Evolutionary conservation across 2,329 filamentous ascomycete species (phyloP), one percentile per base, ranked within the genome.

Genomic region (Lachnellula suecica): DNA sequence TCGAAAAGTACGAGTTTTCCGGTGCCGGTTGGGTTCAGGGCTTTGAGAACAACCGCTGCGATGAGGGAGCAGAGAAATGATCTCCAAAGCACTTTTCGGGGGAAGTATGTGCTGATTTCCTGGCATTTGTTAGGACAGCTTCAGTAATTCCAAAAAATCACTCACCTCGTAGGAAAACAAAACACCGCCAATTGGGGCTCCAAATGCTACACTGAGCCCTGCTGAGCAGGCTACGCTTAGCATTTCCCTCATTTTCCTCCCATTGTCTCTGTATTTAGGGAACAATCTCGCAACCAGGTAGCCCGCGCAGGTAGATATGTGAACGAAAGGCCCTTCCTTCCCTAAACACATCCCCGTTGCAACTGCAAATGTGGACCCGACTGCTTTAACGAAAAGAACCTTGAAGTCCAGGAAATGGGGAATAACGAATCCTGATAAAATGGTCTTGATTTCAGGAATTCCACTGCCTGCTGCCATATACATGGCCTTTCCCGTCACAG

Each of bases 381-480:
- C 69, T 1, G 76, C 79, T 68, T 84, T 84, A 51, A 82, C 74
- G 13, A 78, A 45, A 3, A 84, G 68, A 6, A 81, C 79, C 53
- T 77, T 79, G 57, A 81, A 68, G 52, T 76, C 75, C 2, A 84
- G 71, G 54, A 83, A 81, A 42, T 78, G 71, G 1, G 79, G 79
- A 41, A 84, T 83, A 13, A 79, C 77, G 63, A 83, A 84, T n/a
- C 81, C 80, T 3, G 77, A 80, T 2, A 83, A 66, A 35, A 84
- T 79, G 2, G 79, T 82, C 64, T 84, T 84, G 69, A 84, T 83
- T 65, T 84, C 81, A 0, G 81, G 81, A 29, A 84, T 83, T 0
- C 81, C 81, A 53, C 72, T 77, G 5, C 81, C 81, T 29, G 79
- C 76, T 3, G 79, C 79, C 76, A 83, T 79, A 60, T 81, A 83